Evolutionary conservation across 2,329 filamentous ascomycete genomes (phyloP).

Genomic region (Aspergillus sp.): DNA sequence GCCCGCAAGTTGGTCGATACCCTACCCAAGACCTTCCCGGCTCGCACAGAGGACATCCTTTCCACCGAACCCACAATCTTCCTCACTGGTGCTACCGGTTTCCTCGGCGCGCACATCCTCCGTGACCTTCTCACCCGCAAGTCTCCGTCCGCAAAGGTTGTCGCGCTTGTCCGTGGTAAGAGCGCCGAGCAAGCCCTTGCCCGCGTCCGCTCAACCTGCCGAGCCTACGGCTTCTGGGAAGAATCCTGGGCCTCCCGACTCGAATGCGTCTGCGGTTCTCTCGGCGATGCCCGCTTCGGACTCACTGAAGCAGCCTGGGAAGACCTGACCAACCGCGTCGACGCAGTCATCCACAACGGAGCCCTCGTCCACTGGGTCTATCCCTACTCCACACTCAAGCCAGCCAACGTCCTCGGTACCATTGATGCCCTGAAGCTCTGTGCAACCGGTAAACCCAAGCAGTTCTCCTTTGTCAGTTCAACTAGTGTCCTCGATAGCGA

Average conservation of each 20-base stretch:
- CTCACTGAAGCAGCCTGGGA: conserved; percentile 67
- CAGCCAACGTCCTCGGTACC: conserved; percentile 78
- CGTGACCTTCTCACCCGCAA: conserved; percentile 68
- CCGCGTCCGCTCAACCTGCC: conserved; percentile 66
- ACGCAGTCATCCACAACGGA: conserved; percentile 80
- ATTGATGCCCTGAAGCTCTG: conserved; percentile 75
- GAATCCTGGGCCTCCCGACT: conserved; percentile 63
- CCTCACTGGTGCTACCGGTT: conserved; percentile 86
- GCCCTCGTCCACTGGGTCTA: conserved; percentile 78
- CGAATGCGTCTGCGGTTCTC: conserved; percentile 69
- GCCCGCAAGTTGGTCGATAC: conserved; percentile 48
- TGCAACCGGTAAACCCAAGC: conserved; percentile 73
- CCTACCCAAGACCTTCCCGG: conserved; percentile 48
- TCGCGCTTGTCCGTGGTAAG: conserved; percentile 74
- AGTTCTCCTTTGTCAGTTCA: conserved; percentile 77
- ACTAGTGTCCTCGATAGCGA: conserved; percentile 81
- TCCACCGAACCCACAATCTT: conserved; percentile 61
- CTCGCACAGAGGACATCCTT: conserved; percentile 34
- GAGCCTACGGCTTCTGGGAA: conserved; percentile 78
- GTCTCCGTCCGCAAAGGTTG: conserved; percentile 58
- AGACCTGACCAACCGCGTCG: conserved; percentile 62
- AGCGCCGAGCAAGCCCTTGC: conserved; percentile 59
- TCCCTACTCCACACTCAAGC: conserved; percentile 69
- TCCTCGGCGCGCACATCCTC: conserved; percentile 79
- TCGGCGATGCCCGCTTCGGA: conserved; percentile 71